Conservation (phyloP, 176 grass and related monocot species). For the Cenchrus purpureus region DNA sequence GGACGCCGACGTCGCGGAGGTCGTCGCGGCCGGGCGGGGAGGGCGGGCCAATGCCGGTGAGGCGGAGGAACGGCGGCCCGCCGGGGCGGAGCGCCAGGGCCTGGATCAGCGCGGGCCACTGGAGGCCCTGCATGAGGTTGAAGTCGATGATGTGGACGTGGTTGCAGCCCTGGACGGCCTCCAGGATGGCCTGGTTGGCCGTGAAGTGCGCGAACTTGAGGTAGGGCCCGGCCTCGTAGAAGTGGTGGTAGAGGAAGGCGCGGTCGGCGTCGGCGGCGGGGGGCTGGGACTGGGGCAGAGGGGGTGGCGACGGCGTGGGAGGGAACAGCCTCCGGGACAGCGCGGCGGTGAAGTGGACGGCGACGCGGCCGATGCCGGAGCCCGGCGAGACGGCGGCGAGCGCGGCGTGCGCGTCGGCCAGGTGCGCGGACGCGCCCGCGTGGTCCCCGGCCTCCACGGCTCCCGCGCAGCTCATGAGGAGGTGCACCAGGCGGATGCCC, state of each 20-base stretch:
- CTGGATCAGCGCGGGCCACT: slow-evolving; percentile 94
- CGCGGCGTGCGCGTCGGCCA: slow-evolving; percentile 55
- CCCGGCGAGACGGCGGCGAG: slow-evolving; percentile 55
- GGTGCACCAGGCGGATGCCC: slow-evolving; percentile 80
- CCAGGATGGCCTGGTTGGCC: slow-evolving; percentile 92
- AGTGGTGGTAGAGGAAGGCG: slow-evolving; percentile 79
- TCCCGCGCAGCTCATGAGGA: slow-evolving; percentile 93
- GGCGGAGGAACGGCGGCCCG: slow-evolving; percentile 72
- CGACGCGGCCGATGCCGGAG: slow-evolving; percentile 83
- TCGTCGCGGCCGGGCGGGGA: slow-evolving; percentile 68
- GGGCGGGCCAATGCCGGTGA: slow-evolving; percentile 93
- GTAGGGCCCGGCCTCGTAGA: slow-evolving; percentile 96
- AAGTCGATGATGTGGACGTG: slow-evolving; percentile 90
- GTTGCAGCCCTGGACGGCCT: slow-evolving; percentile 73
- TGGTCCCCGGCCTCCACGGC: slow-evolving; percentile 59
- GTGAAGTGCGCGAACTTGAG: slow-evolving; percentile 99
- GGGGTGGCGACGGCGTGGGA: neutral
- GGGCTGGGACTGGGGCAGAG: neutral
- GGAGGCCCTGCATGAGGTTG: slow-evolving; percentile 90
- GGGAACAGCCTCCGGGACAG: slow-evolving; percentile 68
- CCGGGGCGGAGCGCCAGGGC: slow-evolving; percentile 87
- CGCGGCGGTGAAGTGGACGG: slow-evolving; percentile 77
- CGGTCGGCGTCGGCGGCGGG: slow-evolving; percentile 7
- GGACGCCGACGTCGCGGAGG: slow-evolving; percentile 81
- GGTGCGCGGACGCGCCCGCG: slow-evolving; percentile 42